Evolutionary conservation across 164 flowering plant genomes (phyloP).

Genomic region (Sextonia rubra): DNA sequence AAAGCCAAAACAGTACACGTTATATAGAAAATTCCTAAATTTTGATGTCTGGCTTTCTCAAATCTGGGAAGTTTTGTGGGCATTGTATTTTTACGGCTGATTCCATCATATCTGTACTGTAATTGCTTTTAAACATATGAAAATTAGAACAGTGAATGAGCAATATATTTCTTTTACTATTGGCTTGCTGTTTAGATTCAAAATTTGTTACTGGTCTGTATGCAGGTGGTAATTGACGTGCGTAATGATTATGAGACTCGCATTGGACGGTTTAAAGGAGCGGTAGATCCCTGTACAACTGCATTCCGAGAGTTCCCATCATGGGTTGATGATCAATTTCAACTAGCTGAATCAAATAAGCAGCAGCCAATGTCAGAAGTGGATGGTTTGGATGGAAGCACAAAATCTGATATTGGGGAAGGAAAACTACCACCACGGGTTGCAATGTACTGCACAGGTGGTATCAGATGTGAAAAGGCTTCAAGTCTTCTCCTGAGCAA

Average conservation of each 20-base stretch:
- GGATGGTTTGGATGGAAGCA: constrained; percentile 20
- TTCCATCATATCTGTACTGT: not conserved
- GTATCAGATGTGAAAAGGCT: constrained; percentile 97
- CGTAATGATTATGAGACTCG: constrained; percentile 87
- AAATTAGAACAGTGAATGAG: not conserved
- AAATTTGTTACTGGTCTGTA: not conserved
- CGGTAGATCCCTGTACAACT: constrained; percentile 84
- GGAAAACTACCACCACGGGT: constrained; percentile 50
- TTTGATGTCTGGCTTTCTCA: not conserved
- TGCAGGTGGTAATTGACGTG: constrained; percentile 89
- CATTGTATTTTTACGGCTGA: not conserved
- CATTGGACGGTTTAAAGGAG: constrained; percentile 89
- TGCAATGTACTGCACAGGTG: constrained; percentile 99
- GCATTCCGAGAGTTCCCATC: constrained; percentile 87
- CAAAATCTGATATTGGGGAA: constrained; percentile 14
- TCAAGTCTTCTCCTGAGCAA: constrained; percentile 85
- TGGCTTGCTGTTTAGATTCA: not conserved
- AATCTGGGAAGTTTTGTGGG: not conserved
- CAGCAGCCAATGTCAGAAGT: constrained; percentile 14
- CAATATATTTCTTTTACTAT: constrained; percentile 5
- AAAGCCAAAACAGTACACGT: not conserved
- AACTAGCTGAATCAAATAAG: constrained; percentile 20
- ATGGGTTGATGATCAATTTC: constrained; percentile 75
- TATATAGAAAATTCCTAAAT: not conserved
- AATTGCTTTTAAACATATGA: not conserved